phyloP scores from a whole-genome alignment of 2,329 filamentous ascomycete genomes.

The Paraphaeosphaeria minitans region DNA sequence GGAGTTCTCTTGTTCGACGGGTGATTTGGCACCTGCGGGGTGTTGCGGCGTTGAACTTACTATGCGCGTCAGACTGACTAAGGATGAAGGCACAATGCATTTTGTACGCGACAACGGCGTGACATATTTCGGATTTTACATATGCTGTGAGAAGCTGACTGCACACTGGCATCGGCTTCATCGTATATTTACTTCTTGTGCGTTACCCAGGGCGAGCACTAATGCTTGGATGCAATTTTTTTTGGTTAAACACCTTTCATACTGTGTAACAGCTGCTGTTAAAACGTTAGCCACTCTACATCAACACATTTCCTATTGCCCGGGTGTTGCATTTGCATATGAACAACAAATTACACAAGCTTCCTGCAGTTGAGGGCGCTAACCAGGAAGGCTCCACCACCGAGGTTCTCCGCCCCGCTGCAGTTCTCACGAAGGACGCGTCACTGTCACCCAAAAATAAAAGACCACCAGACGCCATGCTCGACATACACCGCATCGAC shows the following conservation, averaged over 20 bases:
- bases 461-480: slow-evolving; percentile 30
- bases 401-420: neutral
- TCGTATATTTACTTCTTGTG: neutral
- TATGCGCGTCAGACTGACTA: neutral
- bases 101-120: neutral
- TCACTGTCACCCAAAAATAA: neutral
- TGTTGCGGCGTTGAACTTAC: neutral
- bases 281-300: too few species aligned
- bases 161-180: neutral
- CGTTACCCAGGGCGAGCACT: neutral
- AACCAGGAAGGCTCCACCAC: slow-evolving; percentile 5
- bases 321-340: too few species aligned
- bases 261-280: too few species aligned
- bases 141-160: neutral
- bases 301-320: too few species aligned
- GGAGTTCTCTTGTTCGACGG: neutral
- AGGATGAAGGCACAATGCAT: neutral
- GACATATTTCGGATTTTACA: neutral
- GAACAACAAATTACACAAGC: too few species aligned
- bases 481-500: slow-evolving; percentile 43
- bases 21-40: neutral
- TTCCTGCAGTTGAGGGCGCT: neutral
- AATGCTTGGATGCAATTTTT: too few species aligned
- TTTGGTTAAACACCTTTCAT: too few species aligned
- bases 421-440: neutral